A percentile compares a stretch with the other conserved stretches of the same genome.
These are phyloP conservation scores for Epichloe uncinata DNA, from an alignment of 2,329 filamentous ascomycete genomes.

Conservation along the genomic window DNA sequence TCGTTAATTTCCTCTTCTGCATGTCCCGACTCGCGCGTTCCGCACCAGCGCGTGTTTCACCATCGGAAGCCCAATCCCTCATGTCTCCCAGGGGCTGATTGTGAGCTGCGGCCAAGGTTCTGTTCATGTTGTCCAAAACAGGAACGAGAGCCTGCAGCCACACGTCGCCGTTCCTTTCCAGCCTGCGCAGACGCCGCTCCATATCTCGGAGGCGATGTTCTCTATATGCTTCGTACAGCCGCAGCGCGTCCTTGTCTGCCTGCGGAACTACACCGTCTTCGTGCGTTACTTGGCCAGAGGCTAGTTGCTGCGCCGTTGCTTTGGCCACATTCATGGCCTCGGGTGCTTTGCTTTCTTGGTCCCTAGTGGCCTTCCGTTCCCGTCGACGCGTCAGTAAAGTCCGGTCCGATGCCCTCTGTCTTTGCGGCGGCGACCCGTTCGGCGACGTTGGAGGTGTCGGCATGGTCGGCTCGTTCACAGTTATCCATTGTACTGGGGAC, in stretches of 20 bases:
- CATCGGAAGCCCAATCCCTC: slow-evolving; percentile 21
- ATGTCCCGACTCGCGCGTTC: slow-evolving; percentile 5
- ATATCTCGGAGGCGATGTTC: slow-evolving; percentile 32
- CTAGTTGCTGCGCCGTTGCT: slow-evolving; percentile 10
- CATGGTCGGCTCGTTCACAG: slow-evolving; percentile 6
- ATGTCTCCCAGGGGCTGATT: slow-evolving; percentile 8
- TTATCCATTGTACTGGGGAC: background rate
- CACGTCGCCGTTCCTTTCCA: slow-evolving; percentile 34
- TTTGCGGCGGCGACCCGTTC: too few species aligned
- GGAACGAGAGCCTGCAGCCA: slow-evolving; percentile 31
- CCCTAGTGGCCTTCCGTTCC: slow-evolving; percentile 20
- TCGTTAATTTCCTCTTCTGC: slow-evolving; percentile 10
- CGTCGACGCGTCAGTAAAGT: slow-evolving; percentile 20
- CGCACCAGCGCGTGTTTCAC: slow-evolving; percentile 10
- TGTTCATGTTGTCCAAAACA: slow-evolving; percentile 31
- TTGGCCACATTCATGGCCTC: slow-evolving; percentile 12
- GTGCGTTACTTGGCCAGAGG: slow-evolving; percentile 11
- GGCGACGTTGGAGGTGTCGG: slow-evolving; percentile 20
- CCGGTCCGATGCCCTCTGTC: slow-evolving; percentile 13
- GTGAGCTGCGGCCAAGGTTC: slow-evolving; percentile 16
- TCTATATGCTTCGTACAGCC: slow-evolving; percentile 27
- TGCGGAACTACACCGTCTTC: slow-evolving; percentile 11
- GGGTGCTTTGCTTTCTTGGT: slow-evolving; percentile 13
- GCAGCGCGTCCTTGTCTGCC: slow-evolving; percentile 22
- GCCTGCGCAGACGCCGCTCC: slow-evolving; percentile 30